Base-by-base conservation (phyloP, 495 filamentous ascomycete genomes). In the Pseudomonodictys pantanalensis region DNA sequence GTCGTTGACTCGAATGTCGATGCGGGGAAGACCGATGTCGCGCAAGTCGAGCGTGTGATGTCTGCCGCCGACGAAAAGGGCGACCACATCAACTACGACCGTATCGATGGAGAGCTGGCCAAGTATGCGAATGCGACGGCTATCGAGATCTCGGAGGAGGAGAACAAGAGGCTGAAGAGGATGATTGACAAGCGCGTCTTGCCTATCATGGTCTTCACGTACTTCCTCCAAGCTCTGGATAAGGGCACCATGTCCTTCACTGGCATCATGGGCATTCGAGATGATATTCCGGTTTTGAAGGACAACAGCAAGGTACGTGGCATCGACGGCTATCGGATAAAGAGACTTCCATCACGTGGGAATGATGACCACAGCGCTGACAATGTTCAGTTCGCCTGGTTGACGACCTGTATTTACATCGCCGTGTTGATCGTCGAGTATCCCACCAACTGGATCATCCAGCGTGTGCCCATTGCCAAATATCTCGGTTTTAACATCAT, bases 331-430 rank as follows among this genome's bases (percentile, higher is more conserved):
- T n/a, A n/a, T n/a, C n/a, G n/a, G n/a, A n/a, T n/a, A n/a, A n/a
- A n/a, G n/a, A n/a, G n/a, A n/a, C n/a, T n/a, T n/a, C n/a, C n/a
- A n/a, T n/a, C n/a, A n/a, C n/a, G n/a, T n/a, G n/a, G n/a, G n/a
- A n/a, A n/a, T n/a, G n/a, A n/a, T n/a, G n/a, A n/a, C n/a, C 88
- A 87, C 65, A 78, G 85, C 3, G 83, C 85, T 47, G 20, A 55
- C 39, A 22, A 17, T 10, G 3, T 50, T 2, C 30, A 57, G 58
- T 87, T 83, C 50, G 70, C 86, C 61, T 93, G 89, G 89, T 76
- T 93, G 18, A 73, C 92, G 33, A 91, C 86, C 0, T 85, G 89
- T 24, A 92, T 92, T 65, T 93, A 92, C 65, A 79, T 86, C 60
- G 84, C 83, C 2, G 86, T 78, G 56, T 69, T 83, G 28, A 68